Evolutionary conservation across 805 yeast genomes (phyloP), one percentile per base, ranked within the genome.

Genomic region (Metschnikowia baotianmanensis): DNA sequence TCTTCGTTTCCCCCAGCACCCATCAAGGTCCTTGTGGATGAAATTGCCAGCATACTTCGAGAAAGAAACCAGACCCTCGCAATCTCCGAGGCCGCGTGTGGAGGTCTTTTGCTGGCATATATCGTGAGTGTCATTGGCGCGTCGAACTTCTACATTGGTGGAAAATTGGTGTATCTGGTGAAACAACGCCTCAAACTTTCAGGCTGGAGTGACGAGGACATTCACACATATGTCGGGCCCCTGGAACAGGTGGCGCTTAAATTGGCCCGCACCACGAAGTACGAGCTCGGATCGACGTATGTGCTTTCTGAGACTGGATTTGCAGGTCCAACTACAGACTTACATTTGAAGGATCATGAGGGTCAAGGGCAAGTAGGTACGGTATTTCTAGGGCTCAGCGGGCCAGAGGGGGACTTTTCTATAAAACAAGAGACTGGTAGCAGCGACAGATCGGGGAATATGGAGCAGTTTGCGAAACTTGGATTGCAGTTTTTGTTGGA

Each of bases 81-180:
- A 0, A 83, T 85, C 1, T 80, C 90, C 5, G 96, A 87, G 54
- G 89, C 90, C 2, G 95, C 96, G 0, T 87, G 96, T 59, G 96
- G 96, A 7, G 96, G 96, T 0, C 70, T 87, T 12, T 65, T 87
- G 6, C 82, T 93, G 3, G 86, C 95, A 1, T 86, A 85, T 53
- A 59, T 87, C 16, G 88, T 88, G 5, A 77, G 91, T 1, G 79
- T 85, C 3, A 90, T 95, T 0, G 96, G 96, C 4, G 96, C 96
- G 0, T 83, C 93, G 8, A 65, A 72, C 44, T 88, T 84, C 63
- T 87, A 83, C 53, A 84, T 85, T 43, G 96, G 96, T 15, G 90
- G 95, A 0, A 81, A 90, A 11, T 63, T 87, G 40, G 83, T 88
- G 2, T 87, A 87, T 59, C 82, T 91, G 45, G 66, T 88, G 49